Conservation (phyloP, 805 yeast species). For the Myxozyma udenii region DNA sequence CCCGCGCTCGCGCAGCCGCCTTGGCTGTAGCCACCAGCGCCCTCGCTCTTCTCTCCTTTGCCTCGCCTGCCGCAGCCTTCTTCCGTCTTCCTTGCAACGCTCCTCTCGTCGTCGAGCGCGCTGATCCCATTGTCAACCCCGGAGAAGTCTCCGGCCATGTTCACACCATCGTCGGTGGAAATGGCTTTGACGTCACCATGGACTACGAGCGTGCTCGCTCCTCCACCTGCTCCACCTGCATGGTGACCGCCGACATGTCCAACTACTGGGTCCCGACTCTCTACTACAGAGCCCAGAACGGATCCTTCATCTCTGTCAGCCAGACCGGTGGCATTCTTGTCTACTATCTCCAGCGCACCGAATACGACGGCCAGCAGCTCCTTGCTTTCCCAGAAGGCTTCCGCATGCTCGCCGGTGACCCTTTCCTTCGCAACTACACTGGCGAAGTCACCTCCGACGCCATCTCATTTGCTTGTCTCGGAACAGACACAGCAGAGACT, state of each 20-base stretch:
- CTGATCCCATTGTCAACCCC: constrained; percentile 7
- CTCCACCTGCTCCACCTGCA: constrained; percentile 4
- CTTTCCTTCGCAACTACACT: background rate
- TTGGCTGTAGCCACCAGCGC: background rate
- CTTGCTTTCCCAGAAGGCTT: constrained; percentile 9
- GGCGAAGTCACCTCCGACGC: background rate
- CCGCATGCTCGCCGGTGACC: constrained; percentile 9
- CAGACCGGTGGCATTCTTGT: constrained; percentile 2
- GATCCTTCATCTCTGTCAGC: background rate
- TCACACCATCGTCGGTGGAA: constrained; percentile 6
- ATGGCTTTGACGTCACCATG: background rate
- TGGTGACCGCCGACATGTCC: constrained; percentile 5
- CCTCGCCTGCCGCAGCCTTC: background rate
- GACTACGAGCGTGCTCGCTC: constrained; percentile 4
- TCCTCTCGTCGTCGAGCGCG: constrained; percentile 1
- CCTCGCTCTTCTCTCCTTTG: background rate
- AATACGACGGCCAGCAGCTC: background rate
- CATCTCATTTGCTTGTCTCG: constrained; percentile 3
- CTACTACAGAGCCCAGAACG: constrained; percentile 1
- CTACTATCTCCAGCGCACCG: constrained; percentile 8
- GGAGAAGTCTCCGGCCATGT: constrained; percentile 5
- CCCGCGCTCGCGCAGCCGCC: background rate
- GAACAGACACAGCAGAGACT: constrained; percentile 3
- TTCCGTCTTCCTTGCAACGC: background rate
- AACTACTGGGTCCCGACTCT: constrained; percentile 8